Evolutionary conservation across 1,284 basidiomycete genomes (phyloP).

Genomic region (Irpex sp.): DNA sequence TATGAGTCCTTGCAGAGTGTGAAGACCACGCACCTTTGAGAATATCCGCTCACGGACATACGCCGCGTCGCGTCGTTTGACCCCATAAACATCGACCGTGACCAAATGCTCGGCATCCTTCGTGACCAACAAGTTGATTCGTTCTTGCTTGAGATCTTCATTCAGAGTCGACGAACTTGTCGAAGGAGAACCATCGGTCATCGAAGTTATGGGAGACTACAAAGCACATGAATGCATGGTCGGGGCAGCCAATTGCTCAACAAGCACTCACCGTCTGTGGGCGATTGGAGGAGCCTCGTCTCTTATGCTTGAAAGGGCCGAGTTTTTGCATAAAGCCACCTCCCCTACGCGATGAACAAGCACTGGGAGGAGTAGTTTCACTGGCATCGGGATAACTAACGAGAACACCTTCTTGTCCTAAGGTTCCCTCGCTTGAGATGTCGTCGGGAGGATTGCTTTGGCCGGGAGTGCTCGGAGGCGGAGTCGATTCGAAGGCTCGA

Average conservation of each 20-base stretch:
- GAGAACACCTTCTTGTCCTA: constrained; percentile 30
- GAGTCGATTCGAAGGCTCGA: constrained; percentile 54
- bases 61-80: constrained; percentile 49
- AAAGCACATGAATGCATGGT: constrained; percentile 16
- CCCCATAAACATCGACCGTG: constrained; percentile 75
- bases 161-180: constrained; percentile 5
- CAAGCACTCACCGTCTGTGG: constrained; percentile 36
- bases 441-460: constrained; percentile 42
- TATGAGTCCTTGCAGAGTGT: constrained; percentile 9
- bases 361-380: constrained; percentile 19
- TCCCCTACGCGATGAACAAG: constrained; percentile 17
- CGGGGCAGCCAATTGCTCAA: constrained; percentile 5
- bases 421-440: constrained; percentile 34
- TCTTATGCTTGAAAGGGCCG: constrained; percentile 19
- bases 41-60: constrained; percentile 85
- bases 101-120: constrained; percentile 79
- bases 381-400: constrained; percentile 24
- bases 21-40: constrained; percentile 59
- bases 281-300: constrained; percentile 20
- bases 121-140: constrained; percentile 72
- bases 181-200: constrained; percentile 23
- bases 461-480: constrained; percentile 64
- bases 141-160: constrained; percentile 30
- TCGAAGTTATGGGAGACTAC: constrained; percentile 47
- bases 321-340: constrained; percentile 19